Conservation (phyloP, 768 basidiomycete species). For the Gautieria morchelliformis region DNA sequence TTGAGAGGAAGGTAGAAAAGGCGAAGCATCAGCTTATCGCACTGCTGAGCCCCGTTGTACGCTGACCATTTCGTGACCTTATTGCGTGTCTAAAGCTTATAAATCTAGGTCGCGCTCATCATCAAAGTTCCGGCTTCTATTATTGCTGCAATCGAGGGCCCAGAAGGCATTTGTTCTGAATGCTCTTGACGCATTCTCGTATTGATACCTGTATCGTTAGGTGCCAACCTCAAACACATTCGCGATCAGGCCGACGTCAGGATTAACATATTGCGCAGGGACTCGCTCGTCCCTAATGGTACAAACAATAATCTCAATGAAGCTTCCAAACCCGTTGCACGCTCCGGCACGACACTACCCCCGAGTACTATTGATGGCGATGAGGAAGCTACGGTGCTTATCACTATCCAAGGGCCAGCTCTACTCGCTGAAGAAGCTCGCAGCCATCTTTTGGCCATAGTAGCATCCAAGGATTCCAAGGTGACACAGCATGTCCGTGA, state of each 20-base stretch:
- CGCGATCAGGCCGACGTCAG: conserved; percentile 83
- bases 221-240: conserved; percentile 82
- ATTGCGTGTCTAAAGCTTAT: background rate
- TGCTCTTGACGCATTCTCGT: background rate
- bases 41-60: conserved; percentile 68
- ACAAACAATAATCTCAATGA: conserved; percentile 48
- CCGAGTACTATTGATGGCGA: conserved; percentile 59
- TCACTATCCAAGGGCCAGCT: conserved; percentile 79
- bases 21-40: conserved; percentile 72
- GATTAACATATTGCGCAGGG: conserved; percentile 87
- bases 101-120: conserved; percentile 51
- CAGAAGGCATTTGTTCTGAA: conserved; percentile 53
- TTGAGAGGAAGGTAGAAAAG: conserved; percentile 80
- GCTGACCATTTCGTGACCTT: conserved; percentile 15
- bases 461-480: conserved; percentile 71
- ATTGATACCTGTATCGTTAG: conserved; percentile 25
- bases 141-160: conserved; percentile 82
- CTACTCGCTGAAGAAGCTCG: conserved; percentile 75
- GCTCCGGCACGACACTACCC: conserved; percentile 40
- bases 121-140: conserved; percentile 86
- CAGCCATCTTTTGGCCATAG: conserved; percentile 71
- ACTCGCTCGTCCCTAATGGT: conserved; percentile 33
- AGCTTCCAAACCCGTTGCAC: conserved; percentile 16
- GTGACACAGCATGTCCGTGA: conserved; percentile 72
- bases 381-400: conserved; percentile 60